phyloP scores from a whole-genome alignment of 257 asterid genomes.

The Gentiana dahurica region DNA sequence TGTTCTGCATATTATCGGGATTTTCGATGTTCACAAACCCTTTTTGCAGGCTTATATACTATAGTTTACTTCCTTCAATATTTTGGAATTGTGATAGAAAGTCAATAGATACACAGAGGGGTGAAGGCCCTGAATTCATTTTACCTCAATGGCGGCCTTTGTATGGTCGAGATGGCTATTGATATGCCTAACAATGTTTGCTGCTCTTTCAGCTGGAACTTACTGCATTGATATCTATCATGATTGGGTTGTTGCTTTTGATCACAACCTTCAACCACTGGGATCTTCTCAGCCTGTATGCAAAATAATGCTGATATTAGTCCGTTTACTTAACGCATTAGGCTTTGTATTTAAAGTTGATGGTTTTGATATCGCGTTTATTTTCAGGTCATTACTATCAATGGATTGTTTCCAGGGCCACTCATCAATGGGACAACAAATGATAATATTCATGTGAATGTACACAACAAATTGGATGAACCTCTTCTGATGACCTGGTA shows the following conservation, averaged over 20 bases:
- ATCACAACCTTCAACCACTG: conserved; percentile 9
- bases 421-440: conserved; percentile 50
- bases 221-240: conserved; percentile 17
- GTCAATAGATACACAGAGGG: neutral
- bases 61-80: too few relatives aligned
- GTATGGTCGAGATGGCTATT: conserved; percentile 7
- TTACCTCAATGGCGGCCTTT: conserved; percentile 9
- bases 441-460: conserved; percentile 46
- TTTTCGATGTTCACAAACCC: too few relatives aligned
- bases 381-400: conserved; percentile 59
- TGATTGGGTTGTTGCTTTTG: conserved; percentile 26
- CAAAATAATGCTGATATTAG: neutral
- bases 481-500: conserved; percentile 24
- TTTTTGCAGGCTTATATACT: too few relatives aligned
- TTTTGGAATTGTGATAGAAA: neutral
- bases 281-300: conserved; percentile 20
- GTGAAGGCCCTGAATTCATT: neutral
- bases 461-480: conserved; percentile 54
- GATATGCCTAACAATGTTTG: conserved; percentile 1
- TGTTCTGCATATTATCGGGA: too few relatives aligned
- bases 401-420: conserved; percentile 76
- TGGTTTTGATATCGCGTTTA: neutral
- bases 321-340: too few relatives aligned
- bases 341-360: too few relatives aligned
- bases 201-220: conserved; percentile 3